These are phyloP conservation scores for Aspergillus sp. DNA, from an alignment of 2,329 filamentous ascomycete species.

Conservation along the genomic window DNA sequence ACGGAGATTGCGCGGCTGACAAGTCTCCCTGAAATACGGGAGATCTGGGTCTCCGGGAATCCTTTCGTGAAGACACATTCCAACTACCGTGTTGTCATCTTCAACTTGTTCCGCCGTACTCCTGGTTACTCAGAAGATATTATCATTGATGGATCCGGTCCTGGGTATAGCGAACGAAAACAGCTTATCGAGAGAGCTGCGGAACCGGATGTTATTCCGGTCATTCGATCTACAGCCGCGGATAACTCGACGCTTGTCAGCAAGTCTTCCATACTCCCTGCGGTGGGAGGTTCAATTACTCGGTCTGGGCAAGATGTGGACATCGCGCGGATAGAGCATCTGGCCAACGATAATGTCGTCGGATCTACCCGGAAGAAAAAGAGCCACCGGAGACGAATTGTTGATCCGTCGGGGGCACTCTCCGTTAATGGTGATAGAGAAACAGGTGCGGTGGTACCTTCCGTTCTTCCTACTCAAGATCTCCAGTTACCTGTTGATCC, in stretches of 20 bases:
- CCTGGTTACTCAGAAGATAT: slow-evolving; percentile 91
- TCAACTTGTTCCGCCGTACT: slow-evolving; percentile 90
- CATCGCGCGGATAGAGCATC: slow-evolving; percentile 15
- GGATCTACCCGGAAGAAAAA: slow-evolving; percentile 47
- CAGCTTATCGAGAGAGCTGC: slow-evolving; percentile 79
- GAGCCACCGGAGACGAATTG: slow-evolving; percentile 56
- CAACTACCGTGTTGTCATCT: slow-evolving; percentile 83
- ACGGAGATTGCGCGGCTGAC: slow-evolving; percentile 87
- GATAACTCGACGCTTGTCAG: slow-evolving; percentile 66
- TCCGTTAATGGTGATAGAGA: slow-evolving; percentile 30
- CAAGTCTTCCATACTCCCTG: slow-evolving; percentile 54
- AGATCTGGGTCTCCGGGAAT: slow-evolving; percentile 91
- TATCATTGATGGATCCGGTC: slow-evolving; percentile 78
- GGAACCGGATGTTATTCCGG: slow-evolving; percentile 72
- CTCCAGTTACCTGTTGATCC: slow-evolving; percentile 28
- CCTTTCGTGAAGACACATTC: slow-evolving; percentile 85
- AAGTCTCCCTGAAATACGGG: slow-evolving; percentile 83
- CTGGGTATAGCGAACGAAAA: slow-evolving; percentile 81
- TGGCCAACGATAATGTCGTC: slow-evolving; percentile 27
- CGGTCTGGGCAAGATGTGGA: slow-evolving; percentile 12
- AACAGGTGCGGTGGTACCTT: slow-evolving; percentile 30
- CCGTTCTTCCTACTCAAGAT: slow-evolving; percentile 30
- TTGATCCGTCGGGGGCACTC: slow-evolving; percentile 54
- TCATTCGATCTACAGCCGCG: slow-evolving; percentile 68
- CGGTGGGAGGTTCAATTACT: slow-evolving; percentile 11